Evolutionary conservation across 805 yeast genomes (phyloP), one percentile per base, ranked within the genome.

Genomic region (Saturnispora halmiae): DNA sequence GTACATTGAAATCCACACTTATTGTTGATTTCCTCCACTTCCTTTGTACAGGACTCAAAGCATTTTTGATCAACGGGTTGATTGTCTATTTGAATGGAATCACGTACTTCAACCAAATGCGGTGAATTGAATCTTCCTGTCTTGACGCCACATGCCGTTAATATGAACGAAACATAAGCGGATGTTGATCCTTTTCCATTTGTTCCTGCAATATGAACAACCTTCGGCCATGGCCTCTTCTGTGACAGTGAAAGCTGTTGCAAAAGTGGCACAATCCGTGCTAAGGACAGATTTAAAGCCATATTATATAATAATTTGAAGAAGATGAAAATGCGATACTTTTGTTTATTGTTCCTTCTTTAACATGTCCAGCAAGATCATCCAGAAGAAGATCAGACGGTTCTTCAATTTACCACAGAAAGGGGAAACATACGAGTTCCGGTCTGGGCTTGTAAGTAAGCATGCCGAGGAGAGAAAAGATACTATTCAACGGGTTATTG

Each of bases 161-260:
- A 59, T 2, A 80, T 66, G 14, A 86, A 75, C 3, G 86, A 69
- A 7, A 92, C 44, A 55, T 87, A 88, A 0, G 96, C 79, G 44
- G 94, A 77, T 0, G 88, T 83, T 0, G 96, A 87, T 0, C 98
- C 98, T 55, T 90, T 90, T 0, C 98, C 98, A 55, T 90, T 90
- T 7, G 98, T 90, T 0, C 98, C 98, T 0, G 96, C 96, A 4
- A 92, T 72, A 55, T 92, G 98, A n/a, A 92, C 65, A 53, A 76
- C 75, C 2, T 31, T 31, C 2, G 38, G 38, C 33, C 32, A 40
- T 4, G 8, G 10, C 10, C 10, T 26, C 4, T 19, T 13, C 9
- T 30, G 21, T 3, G n/a, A 8, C 4, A 22, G 9, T 16, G 28
- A 24, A 9, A 39, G 16, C 9, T 27, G 36, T 6, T 20, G 20